Evolutionary conservation across 129 eudicot genomes (phyloP), one percentile per base, ranked within the genome.

Genomic region (Artemisia annua): DNA sequence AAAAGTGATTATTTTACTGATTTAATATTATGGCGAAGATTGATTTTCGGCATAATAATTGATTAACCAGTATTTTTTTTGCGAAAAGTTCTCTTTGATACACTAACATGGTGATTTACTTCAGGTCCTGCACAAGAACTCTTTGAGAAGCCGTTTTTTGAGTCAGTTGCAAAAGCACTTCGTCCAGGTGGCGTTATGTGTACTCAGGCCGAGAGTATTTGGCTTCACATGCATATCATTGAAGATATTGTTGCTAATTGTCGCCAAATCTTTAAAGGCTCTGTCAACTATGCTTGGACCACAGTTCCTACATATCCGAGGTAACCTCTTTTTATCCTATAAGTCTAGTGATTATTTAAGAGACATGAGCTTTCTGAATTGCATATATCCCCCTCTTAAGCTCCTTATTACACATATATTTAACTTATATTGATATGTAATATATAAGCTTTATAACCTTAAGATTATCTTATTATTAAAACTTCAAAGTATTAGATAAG

Each of bases 151-250:
- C 99, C 99, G 5, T 94, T 94, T 77, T 94, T 94, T 76, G 87
- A 78, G 76, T 90, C 96, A 0, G 96, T 94, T 57, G 92, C 99
- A 54, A 94, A 80, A 76, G 97, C 97, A 32, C 97, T 94, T 70
- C 89, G 94, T 62, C 97, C 99, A 24, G 99, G 99, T 75, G 97
- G 99, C 18, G 99, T 94, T 20, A 87, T 94, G 43, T 94, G 97
- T 78, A 94, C 99, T 30, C 99, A 94, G 80, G 99, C 99, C 5
- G 99, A 94, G 71, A 94, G 97, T 83, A 94, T 90, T 15, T 94
- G 99, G 99, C 96, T 94, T 59, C 99, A 94, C 81, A 94, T 94
- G 99, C 91, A 94, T 84, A 94, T 94, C 69, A 94, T 94, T 43
- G 97, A 94, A 88, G 99, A 88, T 65, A 94, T 94, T 56, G 96